phyloP scores from a whole-genome alignment of 345 rosid species.

The Theobroma cacao region DNA sequence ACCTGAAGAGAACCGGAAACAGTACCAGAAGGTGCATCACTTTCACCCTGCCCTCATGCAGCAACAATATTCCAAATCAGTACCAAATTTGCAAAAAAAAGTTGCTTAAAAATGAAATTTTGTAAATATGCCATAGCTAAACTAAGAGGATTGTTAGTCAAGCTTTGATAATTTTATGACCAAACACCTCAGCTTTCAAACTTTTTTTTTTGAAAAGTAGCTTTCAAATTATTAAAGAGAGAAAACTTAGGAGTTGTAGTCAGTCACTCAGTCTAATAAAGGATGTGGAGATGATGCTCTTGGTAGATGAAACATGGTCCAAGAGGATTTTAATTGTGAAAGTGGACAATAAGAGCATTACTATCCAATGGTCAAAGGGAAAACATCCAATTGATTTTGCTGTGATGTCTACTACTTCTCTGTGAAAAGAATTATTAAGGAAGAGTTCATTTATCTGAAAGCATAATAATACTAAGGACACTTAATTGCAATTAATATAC shows the following conservation, averaged over 20 bases:
- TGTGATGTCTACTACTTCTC: neutral
- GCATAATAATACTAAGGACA: neutral
- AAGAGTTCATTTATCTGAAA: neutral
- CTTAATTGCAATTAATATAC: neutral
- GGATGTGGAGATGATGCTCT: neutral
- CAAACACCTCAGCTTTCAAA: neutral
- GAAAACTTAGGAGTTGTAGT: too few relatives aligned
- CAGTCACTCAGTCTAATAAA: neutral
- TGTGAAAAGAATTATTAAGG: neutral
- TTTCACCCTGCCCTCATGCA: conserved; percentile 63
- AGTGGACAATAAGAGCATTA: neutral
- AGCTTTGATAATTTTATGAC: neutral
- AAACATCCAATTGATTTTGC: neutral
- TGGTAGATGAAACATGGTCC: neutral
- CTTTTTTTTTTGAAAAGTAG: too few relatives aligned
- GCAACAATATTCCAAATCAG: conserved; percentile 14
- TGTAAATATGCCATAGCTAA: neutral
- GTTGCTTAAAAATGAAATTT: neutral
- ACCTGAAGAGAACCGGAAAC: conserved; percentile 87
- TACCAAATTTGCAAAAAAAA: conserved; percentile 4
- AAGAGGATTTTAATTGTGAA: neutral
- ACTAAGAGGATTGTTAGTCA: neutral
- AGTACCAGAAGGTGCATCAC: conserved; percentile 62
- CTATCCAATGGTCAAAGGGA: neutral
- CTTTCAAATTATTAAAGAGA: neutral